Percentiles rank a stretch among this genome's conserved stretches.
Evolutionary conservation across 352 stramenopile genomes (phyloP).

Genomic region (Phytophthora cajani): DNA sequence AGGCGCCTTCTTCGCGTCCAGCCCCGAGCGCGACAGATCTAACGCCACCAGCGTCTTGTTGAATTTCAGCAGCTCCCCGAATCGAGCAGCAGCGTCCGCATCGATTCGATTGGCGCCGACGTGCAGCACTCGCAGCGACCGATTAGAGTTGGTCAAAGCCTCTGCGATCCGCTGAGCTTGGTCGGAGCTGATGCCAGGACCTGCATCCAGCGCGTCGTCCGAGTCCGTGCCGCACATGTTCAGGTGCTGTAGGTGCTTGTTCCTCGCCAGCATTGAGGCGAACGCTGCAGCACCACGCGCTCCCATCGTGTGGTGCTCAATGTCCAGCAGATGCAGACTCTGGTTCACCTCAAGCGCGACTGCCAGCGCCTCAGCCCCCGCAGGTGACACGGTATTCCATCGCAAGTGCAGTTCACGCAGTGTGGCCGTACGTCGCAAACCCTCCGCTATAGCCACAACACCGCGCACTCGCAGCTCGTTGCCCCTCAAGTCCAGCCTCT

Average conservation of each 20-base stretch:
- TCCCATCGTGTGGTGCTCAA: constrained; percentile 81
- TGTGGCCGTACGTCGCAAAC: constrained; percentile 58
- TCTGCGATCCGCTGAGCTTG: constrained; percentile 52
- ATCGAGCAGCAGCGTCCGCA: constrained; percentile 54
- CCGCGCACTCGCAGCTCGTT: constrained; percentile 62
- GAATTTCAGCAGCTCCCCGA: constrained; percentile 64
- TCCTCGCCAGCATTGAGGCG: constrained; percentile 63
- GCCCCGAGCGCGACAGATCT: constrained; percentile 65
- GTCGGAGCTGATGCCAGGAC: constrained; percentile 56
- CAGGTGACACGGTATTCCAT: constrained; percentile 71
- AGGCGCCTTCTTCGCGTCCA: constrained; percentile 62
- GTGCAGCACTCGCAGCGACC: constrained; percentile 56
- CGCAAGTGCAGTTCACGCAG: constrained; percentile 74
- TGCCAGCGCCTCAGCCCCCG: constrained; percentile 64
- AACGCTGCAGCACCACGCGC: constrained; percentile 59
- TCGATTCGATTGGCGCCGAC: constrained; percentile 72
- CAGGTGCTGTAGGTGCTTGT: constrained; percentile 58
- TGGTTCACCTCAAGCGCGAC: constrained; percentile 64
- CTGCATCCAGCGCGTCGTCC: constrained; percentile 50
- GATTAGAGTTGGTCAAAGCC: constrained; percentile 53
- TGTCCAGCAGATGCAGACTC: constrained; percentile 64
- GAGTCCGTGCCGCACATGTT: constrained; percentile 76
- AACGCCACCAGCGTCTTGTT: constrained; percentile 58
- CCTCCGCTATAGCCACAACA: constrained; percentile 60
- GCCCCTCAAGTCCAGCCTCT: constrained; percentile 71